Conservation (phyloP, 1,284 basidiomycete genomes). For the Taiwanofungus camphoratus region DNA sequence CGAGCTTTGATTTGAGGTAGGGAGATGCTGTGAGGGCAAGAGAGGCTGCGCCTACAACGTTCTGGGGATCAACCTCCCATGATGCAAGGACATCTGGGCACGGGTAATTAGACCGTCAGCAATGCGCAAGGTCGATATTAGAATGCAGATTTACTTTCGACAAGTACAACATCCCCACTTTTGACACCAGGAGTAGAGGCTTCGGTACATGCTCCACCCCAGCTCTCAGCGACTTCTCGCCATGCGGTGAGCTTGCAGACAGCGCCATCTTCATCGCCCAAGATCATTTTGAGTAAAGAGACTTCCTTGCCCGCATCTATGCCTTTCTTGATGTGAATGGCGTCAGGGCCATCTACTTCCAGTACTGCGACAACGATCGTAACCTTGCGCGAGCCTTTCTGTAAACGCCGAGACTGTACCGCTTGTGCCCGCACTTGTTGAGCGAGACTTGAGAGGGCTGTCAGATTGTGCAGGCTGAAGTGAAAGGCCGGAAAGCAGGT, state of each 20-base stretch:
- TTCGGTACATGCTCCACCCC: conserved; percentile 38
- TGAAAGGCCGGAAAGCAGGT: conserved; percentile 61
- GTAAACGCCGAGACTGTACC: background rate
- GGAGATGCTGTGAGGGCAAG: conserved; percentile 57
- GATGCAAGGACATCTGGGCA: conserved; percentile 43
- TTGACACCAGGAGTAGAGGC: conserved; percentile 35
- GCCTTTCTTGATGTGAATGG: conserved; percentile 59
- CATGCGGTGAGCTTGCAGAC: conserved; percentile 70
- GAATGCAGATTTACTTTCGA: conserved; percentile 50
- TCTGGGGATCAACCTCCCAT: conserved; percentile 31
- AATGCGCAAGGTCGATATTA: background rate
- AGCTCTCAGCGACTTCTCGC: conserved; percentile 65
- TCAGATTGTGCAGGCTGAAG: conserved; percentile 54
- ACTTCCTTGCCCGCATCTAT: conserved; percentile 61
- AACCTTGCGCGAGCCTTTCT: conserved; percentile 36
- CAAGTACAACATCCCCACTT: conserved; percentile 61
- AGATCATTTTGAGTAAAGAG: conserved; percentile 55
- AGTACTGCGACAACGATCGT: conserved; percentile 57
- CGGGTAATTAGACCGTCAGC: background rate
- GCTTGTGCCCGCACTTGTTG: conserved; percentile 15
- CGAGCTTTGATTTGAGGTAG: conserved; percentile 48
- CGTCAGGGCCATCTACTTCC: conserved; percentile 70
- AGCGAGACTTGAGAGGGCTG: conserved; percentile 38
- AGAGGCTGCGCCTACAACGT: conserved; percentile 19
- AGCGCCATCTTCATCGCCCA: conserved; percentile 61